These are phyloP conservation scores for Aureobasidium sp. DNA, from an alignment of 2,329 filamentous ascomycete species.

Conservation along the genomic window DNA sequence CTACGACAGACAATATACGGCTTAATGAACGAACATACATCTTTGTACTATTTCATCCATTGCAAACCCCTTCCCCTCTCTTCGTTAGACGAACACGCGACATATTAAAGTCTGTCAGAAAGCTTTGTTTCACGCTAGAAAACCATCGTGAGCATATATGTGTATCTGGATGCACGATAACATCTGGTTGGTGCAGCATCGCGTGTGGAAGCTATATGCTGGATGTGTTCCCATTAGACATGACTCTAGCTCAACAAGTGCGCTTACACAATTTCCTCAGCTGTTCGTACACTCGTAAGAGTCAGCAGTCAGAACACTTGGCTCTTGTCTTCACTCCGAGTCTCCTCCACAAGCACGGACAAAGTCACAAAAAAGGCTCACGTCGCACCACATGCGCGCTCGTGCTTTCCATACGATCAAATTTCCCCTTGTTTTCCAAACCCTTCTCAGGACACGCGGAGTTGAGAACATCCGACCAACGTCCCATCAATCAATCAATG, in stretches of 20 bases:
- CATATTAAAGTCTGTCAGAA: not conserved
- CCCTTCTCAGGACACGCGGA: not conserved
- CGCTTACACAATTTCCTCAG: not conserved
- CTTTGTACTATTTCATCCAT: not conserved
- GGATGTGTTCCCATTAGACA: not conserved
- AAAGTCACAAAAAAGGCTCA: not conserved
- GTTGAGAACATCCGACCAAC: not conserved
- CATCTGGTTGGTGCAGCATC: not conserved
- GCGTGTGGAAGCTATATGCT: not conserved
- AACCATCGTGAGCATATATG: not conserved
- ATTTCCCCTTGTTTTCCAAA: not conserved
- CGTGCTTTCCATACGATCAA: not conserved
- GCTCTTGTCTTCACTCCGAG: not conserved
- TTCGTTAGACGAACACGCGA: not conserved
- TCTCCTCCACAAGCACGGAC: conserved; percentile 1
- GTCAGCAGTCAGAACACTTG: not conserved
- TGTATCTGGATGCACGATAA: not conserved
- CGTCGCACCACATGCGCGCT: conserved; percentile 6
- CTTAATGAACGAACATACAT: not conserved
- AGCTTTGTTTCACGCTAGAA: not conserved
- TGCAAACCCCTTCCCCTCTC: not conserved
- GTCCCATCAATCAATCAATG: not conserved
- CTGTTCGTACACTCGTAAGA: not conserved
- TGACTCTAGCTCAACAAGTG: not conserved
- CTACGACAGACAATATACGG: not conserved